Percentiles rank a stretch among this genome's conserved stretches.
Evolutionary conservation across 495 filamentous ascomycete genomes (phyloP).

Genomic region (Penicillium canariense): DNA sequence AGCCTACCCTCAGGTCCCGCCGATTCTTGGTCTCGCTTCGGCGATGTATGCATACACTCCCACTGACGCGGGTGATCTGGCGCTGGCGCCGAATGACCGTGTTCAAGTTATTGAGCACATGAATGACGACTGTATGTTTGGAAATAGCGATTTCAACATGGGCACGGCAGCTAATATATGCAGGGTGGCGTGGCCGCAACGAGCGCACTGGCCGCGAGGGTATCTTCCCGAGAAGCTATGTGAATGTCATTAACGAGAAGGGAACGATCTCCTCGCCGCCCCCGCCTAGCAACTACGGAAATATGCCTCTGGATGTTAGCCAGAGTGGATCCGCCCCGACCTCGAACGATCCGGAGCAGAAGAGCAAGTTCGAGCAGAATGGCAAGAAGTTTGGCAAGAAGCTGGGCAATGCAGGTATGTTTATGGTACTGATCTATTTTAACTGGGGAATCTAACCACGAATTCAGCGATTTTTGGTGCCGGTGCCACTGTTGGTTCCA

Average conservation of each 20-base stretch:
- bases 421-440: slow-evolving; percentile 11
- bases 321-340: slow-evolving; percentile 35
- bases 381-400: slow-evolving; percentile 60
- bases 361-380: slow-evolving; percentile 51
- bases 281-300: slow-evolving; percentile 48
- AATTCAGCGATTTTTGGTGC: slow-evolving; percentile 67
- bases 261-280: slow-evolving; percentile 21
- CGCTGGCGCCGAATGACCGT: slow-evolving; percentile 70
- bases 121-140: slow-evolving; percentile 80
- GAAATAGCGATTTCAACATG: background rate
- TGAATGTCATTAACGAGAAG: slow-evolving; percentile 58
- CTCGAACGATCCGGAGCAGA: slow-evolving; percentile 30
- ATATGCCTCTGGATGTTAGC: slow-evolving; percentile 52
- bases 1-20: slow-evolving; percentile 52
- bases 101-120: slow-evolving; percentile 83
- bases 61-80: slow-evolving; percentile 74
- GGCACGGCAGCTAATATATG: slow-evolving; percentile 20
- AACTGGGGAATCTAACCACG: slow-evolving; percentile 3
- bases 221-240: slow-evolving; percentile 88
- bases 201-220: slow-evolving; percentile 76
- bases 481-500: slow-evolving; percentile 85
- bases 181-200: slow-evolving; percentile 80
- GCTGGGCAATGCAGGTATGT: slow-evolving; percentile 55
- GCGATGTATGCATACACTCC: slow-evolving; percentile 82
- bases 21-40: slow-evolving; percentile 65